Conservation (phyloP, 73 alveolate genomes). For the Paramecium octaurelia region DNA sequence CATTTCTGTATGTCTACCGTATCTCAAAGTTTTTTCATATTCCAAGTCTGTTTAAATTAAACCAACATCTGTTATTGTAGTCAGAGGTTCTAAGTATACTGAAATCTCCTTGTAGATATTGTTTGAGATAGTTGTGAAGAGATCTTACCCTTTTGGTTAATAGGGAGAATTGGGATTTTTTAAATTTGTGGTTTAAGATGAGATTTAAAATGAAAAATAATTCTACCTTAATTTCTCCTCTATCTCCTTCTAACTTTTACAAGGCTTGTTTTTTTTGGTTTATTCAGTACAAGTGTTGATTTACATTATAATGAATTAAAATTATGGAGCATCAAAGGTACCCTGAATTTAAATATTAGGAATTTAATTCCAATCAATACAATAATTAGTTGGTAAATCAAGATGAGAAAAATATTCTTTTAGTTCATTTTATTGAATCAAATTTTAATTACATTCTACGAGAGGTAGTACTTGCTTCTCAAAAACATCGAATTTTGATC, state of each 20-base stretch:
- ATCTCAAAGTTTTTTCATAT: slow-evolving; percentile 10
- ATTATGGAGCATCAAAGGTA: background rate
- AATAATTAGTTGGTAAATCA: background rate
- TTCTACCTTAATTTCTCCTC: background rate
- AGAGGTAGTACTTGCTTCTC: background rate
- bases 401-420: slow-evolving; percentile 7
- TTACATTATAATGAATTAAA: background rate
- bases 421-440: background rate
- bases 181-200: background rate
- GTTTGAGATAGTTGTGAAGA: background rate
- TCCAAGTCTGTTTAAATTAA: background rate
- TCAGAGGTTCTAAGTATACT: background rate
- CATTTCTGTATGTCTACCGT: slow-evolving; percentile 28
- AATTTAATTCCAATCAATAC: slow-evolving; percentile 37
- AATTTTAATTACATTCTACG: background rate
- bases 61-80: background rate
- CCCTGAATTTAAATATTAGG: background rate
- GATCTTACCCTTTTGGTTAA: slow-evolving; percentile 8
- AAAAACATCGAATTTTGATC: background rate
- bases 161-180: background rate
- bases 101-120: background rate
- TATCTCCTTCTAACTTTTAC: background rate
- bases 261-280: background rate
- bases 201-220: background rate
- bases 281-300: background rate